phyloP scores from a whole-genome alignment of 352 stramenopile genomes.

The Phytopythium vexans region DNA sequence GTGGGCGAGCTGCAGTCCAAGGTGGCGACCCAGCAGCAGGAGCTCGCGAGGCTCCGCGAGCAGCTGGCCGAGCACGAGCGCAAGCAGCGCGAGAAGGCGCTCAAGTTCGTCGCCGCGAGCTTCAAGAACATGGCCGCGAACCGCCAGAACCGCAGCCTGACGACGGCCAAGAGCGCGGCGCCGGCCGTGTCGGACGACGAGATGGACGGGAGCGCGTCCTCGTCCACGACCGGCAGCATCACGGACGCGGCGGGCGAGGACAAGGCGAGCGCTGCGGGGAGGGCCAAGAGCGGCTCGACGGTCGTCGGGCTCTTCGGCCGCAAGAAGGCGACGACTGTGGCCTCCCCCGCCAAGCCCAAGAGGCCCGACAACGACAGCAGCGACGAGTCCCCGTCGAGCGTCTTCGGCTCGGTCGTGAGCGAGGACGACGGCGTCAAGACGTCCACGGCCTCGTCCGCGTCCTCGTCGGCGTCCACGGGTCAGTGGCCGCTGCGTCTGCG shows the following conservation, averaged over 20 bases:
- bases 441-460: constrained; percentile 1
- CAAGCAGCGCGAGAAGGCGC: constrained; percentile 28
- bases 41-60: constrained; percentile 30
- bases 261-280: constrained; percentile 8
- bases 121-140: constrained; percentile 12
- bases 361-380: background rate
- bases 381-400: constrained; percentile 1
- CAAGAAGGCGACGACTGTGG: constrained; percentile 31
- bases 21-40: constrained; percentile 38
- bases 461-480: constrained; percentile 5
- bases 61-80: constrained; percentile 22
- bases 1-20: constrained; percentile 58
- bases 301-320: constrained; percentile 41
- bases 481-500: constrained; percentile 1
- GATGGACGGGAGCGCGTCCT: constrained; percentile 14
- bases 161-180: constrained; percentile 16
- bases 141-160: constrained; percentile 21
- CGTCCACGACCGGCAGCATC: constrained; percentile 24
- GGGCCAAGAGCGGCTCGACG: constrained; percentile 36
- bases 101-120: constrained; percentile 13
- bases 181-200: constrained; percentile 24
- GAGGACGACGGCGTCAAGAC: background rate
- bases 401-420: background rate
- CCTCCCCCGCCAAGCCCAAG: constrained; percentile 8
- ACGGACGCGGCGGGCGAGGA: constrained; percentile 8